Conservation (phyloP, 2,329 filamentous ascomycete genomes). For the Tolypocladium tundrense region DNA sequence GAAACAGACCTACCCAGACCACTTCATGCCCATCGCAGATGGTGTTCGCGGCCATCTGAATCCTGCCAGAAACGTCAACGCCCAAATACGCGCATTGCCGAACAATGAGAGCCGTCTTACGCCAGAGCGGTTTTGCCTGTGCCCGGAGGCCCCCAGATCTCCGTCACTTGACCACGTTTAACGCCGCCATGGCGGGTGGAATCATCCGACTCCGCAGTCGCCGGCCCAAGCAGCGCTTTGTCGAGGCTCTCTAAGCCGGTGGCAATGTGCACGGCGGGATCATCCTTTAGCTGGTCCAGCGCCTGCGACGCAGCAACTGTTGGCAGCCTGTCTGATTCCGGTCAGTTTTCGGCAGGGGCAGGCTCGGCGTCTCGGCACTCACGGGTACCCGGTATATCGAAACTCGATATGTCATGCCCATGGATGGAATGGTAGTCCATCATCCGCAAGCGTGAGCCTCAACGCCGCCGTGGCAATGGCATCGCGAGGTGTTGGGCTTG, state of each 20-base stretch:
- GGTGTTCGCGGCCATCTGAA: slow-evolving; percentile 58
- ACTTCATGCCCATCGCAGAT: slow-evolving; percentile 52
- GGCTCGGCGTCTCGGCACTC: slow-evolving; percentile 9
- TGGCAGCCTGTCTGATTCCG: slow-evolving; percentile 55
- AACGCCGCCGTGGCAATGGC: neutral
- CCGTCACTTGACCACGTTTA: slow-evolving; percentile 66
- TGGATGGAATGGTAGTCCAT: slow-evolving; percentile 53
- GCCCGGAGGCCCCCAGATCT: slow-evolving; percentile 81
- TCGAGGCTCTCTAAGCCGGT: slow-evolving; percentile 48
- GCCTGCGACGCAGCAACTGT: slow-evolving; percentile 68
- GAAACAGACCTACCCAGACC: slow-evolving; percentile 69
- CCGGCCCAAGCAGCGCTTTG: slow-evolving; percentile 22
- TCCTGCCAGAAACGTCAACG: slow-evolving; percentile 31
- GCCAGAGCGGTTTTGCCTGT: slow-evolving; percentile 76
- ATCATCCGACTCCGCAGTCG: slow-evolving; percentile 6
- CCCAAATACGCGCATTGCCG: neutral
- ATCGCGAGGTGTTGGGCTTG: neutral
- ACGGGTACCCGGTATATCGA: slow-evolving; percentile 45
- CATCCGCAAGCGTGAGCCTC: slow-evolving; percentile 12
- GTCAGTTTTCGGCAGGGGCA: neutral
- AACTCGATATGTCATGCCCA: slow-evolving; percentile 50
- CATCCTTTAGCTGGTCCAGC: slow-evolving; percentile 47
- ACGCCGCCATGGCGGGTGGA: slow-evolving; percentile 42
- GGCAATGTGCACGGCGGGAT: slow-evolving; percentile 39
- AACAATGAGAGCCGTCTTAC: slow-evolving; percentile 35